Base-by-base conservation (phyloP, 352 stramenopile species). In the Phytophthora capsici region DNA sequence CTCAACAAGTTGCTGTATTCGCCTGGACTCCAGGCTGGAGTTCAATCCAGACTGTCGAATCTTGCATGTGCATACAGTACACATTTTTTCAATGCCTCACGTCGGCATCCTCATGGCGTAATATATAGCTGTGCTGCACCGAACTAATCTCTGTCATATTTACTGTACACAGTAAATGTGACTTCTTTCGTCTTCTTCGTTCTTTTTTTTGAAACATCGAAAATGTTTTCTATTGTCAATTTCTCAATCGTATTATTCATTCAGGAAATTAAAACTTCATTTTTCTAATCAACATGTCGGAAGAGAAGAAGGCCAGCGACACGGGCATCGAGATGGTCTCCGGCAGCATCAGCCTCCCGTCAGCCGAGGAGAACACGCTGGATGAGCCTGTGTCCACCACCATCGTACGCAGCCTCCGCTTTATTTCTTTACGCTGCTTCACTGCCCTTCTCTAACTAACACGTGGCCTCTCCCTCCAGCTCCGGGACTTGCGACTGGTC, bases 351-450 rank as follows among this genome's bases (percentile, higher is more conserved):
- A 91, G 86, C 52, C 69, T 92, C 54, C 84, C 85, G 44, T 89
- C 79, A 12, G 72, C 69, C 6, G 80, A 89, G 19, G 73, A 90
- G 59, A 94, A 90, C 56, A 97, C 89, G 37, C 75, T 97, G 49
- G 88, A 97, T 51, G 89, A 97, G 59, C 89, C 89, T 0, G 88
- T 97, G 13, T 95, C 84, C 6, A 79, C 82, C 49, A 97, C 89
- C 36, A 96, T 97, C 50, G 88, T 97, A 85, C 37, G 85, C 64
- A 12, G 17, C 7, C 16, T n/a, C 26, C 37, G 7, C 28, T 12
- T 10, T 56, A n/a, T 13, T 6, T 57, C 17, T 22, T 53, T 28
- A 17, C 17, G 8, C 17, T 34, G 8, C 13, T 23, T 36, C 37
- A 48, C 13, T 17, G 38, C 40, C 14, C 28, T 20, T 8, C 9